Percentiles rank a stretch among this genome's conserved stretches.
phyloP scores from a whole-genome alignment of 371 early-diverging fungal genomes.

The Dipsacomyces acuminosporus region DNA sequence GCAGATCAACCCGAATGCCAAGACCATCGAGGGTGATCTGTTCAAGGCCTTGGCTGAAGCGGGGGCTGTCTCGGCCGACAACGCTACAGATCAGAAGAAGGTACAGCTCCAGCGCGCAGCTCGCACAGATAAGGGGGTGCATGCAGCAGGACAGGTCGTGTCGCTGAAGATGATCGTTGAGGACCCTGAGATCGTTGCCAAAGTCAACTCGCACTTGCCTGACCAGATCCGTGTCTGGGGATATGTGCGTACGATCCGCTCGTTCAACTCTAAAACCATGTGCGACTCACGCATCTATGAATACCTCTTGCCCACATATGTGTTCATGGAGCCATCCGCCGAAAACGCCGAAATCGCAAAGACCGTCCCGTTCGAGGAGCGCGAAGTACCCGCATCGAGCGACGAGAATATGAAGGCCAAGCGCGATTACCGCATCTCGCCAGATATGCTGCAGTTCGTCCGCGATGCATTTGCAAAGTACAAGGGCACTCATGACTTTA shows the following conservation, averaged over 20 bases:
- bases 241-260: constrained; percentile 63
- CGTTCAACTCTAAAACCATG: constrained; percentile 87
- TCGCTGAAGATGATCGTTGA: constrained; percentile 85
- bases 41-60: constrained; percentile 70
- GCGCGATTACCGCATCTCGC: constrained; percentile 59
- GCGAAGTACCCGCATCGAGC: constrained; percentile 35
- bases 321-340: constrained; percentile 55
- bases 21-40: constrained; percentile 76
- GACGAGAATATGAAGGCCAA: constrained; percentile 51
- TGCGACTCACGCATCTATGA: constrained; percentile 96
- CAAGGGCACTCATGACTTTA: constrained; percentile 91
- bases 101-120: constrained; percentile 77
- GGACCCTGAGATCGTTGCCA: constrained; percentile 63
- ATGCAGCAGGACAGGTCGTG: constrained; percentile 95
- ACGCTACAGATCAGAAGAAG: constrained; percentile 72
- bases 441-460: constrained; percentile 59
- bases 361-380: constrained; percentile 28
- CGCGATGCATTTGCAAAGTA: constrained; percentile 65
- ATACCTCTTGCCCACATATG: constrained; percentile 94
- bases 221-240: constrained; percentile 85
- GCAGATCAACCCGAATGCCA: constrained; percentile 76
- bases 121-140: constrained; percentile 99
- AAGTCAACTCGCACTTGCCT: constrained; percentile 70
- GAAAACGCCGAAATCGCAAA: constrained; percentile 42
- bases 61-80: constrained; percentile 70